Base-by-base conservation (phyloP, 2,329 filamentous ascomycete species). In the Knufia petricola region DNA sequence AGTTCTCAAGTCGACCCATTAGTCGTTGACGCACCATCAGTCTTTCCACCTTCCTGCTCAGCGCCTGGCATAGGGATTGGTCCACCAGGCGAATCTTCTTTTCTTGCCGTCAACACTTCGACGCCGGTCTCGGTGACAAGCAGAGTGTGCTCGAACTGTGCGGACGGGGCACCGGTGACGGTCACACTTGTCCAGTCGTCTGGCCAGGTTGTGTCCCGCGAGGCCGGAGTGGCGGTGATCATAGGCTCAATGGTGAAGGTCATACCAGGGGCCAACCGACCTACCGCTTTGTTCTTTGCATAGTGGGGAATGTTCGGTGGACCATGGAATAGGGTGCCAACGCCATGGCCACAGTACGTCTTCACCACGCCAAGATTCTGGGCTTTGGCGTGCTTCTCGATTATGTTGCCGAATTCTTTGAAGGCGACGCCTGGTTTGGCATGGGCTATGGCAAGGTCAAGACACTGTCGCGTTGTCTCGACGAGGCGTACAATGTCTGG, bases 231-330 rank as follows among this genome's bases (percentile, higher is more conserved):
- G 6, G 19, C 21, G 34, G 87, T 88, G 64, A 98, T 89, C 92
- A 98, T 98, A 13, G 92, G 92, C 70, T 98, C 92, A 53, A 98
- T 98, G 0, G 92, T 98, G 62, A 98, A 98, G 55, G 88, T 95
- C 88, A 96, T 95, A 47, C 92, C 92, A 0, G 87, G 83, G 71
- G 95, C 95, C 52, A 89, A 92, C 59, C 85, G 81, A 42, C 92
- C 92, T 1, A 95, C 85, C 0, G 90, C 87, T 78, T 96, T 98
- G 71, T 96, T 98, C 76, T 95, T 96, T 50, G 84, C 90, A 63
- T 98, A 98, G 67, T 98, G 92, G 3, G 92, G 92, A 46, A 98
- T 83, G 63, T 94, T 96, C 1, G 92, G 92, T 23, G 89, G 81
- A 64, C 82, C 85, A 69, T 98, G 92, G 76, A 98, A 98, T 37